A percentile compares a stretch with the other conserved stretches of the same genome.
Conservation (phyloP, 192 early-diverging fungal species). For the Rhizophagus prolifer region DNA sequence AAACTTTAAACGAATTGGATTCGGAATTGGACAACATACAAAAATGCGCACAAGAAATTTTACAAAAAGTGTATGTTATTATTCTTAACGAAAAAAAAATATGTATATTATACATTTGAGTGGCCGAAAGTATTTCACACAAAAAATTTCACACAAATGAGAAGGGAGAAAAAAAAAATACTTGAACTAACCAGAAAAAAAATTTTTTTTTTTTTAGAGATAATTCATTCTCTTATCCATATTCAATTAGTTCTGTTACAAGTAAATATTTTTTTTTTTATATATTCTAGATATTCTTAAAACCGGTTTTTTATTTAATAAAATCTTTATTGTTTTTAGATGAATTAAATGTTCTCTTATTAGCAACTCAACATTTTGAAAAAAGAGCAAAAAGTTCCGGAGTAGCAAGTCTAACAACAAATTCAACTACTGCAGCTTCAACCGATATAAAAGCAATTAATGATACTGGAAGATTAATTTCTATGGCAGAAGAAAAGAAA, state of each 20-base stretch:
- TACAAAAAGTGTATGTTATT: slow-evolving; percentile 18
- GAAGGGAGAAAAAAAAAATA: too few species aligned
- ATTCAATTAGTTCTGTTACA: slow-evolving; percentile 1
- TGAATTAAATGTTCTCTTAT: slow-evolving; percentile 16
- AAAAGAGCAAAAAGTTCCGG: neutral
- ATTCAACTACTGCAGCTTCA: neutral
- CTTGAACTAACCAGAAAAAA: neutral
- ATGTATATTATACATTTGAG: too few species aligned
- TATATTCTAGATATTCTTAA: neutral
- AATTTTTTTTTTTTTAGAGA: slow-evolving; percentile 6
- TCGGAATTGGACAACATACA: slow-evolving; percentile 8
- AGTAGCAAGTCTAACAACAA: neutral
- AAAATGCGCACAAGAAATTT: slow-evolving; percentile 7
- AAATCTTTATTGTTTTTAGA: too few species aligned
- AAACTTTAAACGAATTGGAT: neutral
- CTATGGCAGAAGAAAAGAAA: neutral
- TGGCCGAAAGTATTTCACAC: too few species aligned
- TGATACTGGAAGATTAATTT: neutral
- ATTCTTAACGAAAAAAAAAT: neutral
- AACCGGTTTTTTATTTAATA: too few species aligned
- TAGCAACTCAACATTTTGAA: slow-evolving; percentile 14
- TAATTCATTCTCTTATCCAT: slow-evolving; percentile 22
- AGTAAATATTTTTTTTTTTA: neutral
- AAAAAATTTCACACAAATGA: too few species aligned
- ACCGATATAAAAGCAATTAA: neutral